A percentile compares a stretch with the other conserved stretches of the same genome.
Evolutionary conservation across 2,329 filamentous ascomycete species (phyloP).

Genomic region (Phialophora chinensis): DNA sequence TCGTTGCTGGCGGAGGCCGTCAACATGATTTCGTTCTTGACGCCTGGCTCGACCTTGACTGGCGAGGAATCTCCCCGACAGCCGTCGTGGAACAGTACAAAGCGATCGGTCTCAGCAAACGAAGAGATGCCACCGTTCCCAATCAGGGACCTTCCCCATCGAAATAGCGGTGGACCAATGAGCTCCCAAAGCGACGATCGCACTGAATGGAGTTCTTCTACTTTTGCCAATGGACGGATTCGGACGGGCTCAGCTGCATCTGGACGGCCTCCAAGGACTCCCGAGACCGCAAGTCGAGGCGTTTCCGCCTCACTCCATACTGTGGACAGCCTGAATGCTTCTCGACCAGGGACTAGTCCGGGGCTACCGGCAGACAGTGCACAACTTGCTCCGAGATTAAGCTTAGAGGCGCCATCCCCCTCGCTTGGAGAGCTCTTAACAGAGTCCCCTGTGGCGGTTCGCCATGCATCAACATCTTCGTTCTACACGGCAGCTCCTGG

Average conservation of each 20-base stretch:
- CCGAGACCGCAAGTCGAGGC: constrained; percentile 25
- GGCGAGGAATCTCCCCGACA: constrained; percentile 52
- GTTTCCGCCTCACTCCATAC: constrained; percentile 29
- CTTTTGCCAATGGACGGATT: constrained; percentile 60
- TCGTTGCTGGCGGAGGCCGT: constrained; percentile 64
- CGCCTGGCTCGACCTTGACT: constrained; percentile 55
- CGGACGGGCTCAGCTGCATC: constrained; percentile 64
- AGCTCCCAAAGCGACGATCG: constrained; percentile 60
- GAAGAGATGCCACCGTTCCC: constrained; percentile 63
- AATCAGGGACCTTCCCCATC: constrained; percentile 24
- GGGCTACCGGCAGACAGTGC: constrained; percentile 26
- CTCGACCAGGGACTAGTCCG: constrained; percentile 37
- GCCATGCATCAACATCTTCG: constrained; percentile 41
- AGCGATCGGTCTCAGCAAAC: constrained; percentile 40
- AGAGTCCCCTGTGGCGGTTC: constrained; percentile 27
- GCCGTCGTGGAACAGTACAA: constrained; percentile 59
- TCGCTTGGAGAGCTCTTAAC: constrained; percentile 34
- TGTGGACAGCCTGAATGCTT: constrained; percentile 27
- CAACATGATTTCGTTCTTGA: constrained; percentile 66
- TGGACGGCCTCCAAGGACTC: constrained; percentile 40
- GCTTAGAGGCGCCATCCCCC: constrained; percentile 54
- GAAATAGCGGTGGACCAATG: constrained; percentile 33
- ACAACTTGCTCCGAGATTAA: constrained; percentile 50
- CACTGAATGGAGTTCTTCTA: constrained; percentile 43
- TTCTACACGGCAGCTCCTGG: constrained; percentile 41